Percentiles rank a stretch among this genome's conserved stretches.
These are phyloP conservation scores for Gnaphalium uliginosum DNA, from an alignment of 129 eudicot genomes.

Conservation along the genomic window DNA sequence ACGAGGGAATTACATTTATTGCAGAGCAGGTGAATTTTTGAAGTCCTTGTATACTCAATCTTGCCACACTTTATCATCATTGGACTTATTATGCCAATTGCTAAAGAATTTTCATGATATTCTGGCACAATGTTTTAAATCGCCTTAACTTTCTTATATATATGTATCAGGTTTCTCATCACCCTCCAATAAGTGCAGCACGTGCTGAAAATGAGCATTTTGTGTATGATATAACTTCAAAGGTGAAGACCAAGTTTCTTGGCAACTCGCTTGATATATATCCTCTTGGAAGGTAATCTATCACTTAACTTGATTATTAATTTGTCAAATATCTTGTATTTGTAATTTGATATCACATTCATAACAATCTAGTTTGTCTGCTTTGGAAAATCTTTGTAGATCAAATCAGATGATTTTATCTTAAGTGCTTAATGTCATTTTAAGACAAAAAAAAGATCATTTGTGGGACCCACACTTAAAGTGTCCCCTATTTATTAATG, in stretches of 20 bases:
- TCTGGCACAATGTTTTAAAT: neutral
- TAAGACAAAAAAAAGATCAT: neutral
- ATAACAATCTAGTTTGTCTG: neutral
- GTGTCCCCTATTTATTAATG: neutral
- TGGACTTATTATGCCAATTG: neutral
- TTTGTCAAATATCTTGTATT: neutral
- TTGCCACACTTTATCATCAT: neutral
- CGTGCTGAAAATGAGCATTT: conserved; percentile 97
- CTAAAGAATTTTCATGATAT: neutral
- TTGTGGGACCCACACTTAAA: neutral
- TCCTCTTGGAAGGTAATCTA: conserved; percentile 86
- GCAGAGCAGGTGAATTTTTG: conserved; percentile 72
- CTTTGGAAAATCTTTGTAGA: neutral
- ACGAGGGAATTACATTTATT: conserved; percentile 77
- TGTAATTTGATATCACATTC: neutral
- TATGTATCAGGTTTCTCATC: conserved; percentile 77
- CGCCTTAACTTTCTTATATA: neutral
- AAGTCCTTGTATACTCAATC: conserved; percentile 5
- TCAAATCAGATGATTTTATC: neutral
- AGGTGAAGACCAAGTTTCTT: conserved; percentile 87
- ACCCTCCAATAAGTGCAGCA: conserved; percentile 96
- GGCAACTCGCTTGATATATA: conserved; percentile 93
- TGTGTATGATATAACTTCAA: conserved; percentile 79
- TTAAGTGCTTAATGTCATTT: neutral
- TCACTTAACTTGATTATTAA: neutral